Evolutionary conservation across 768 basidiomycete genomes (phyloP), one percentile per base, ranked within the genome.

Genomic region (Calvatia gigantea): DNA sequence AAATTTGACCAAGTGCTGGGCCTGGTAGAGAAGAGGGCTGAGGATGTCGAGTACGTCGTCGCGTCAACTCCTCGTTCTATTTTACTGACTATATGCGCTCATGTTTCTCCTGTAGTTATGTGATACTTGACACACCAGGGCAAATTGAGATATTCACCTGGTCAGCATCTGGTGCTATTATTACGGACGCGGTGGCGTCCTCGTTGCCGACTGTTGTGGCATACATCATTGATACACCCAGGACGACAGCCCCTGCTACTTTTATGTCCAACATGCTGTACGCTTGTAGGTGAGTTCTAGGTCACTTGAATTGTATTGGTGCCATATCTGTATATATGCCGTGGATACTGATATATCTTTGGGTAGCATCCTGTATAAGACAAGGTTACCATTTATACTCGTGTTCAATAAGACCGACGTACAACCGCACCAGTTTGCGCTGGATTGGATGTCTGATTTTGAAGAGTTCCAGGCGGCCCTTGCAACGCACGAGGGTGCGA

Each of bases 181-280:
- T 99, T 63, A 99, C 97, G 38, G 95, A 98, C 66, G 92, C 97
- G 15, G 79, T 99, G 38, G 97, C 97, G 0, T 91, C 92, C 2
- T 84, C 94, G 0, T 75, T 98, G 55, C 97, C 97, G 4, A 88
- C 97, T 1, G 92, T 96, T 31, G 86, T 99, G 32, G 97, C 97
- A 14, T 99, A 98, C 66, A 82, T 99, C 58, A 93, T 99, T 62
- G 97, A 99, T 70, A 99, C 97, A 3, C 97, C 97, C 19, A 80
- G 97, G 59, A 94, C 93, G 17, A 88, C 89, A 0, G 86, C 92
- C 0, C 97, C 97, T 0, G 94, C 96, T 14, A 99, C 97, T 2
- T 99, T 99, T 71, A 99, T 98, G 97, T 91, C 88, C 17, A 99
- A 99, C 71, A 99, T 99, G 97, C 80, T 99, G 39, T 99, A 98